Evolutionary conservation across 2,329 filamentous ascomycete species (phyloP).

Genomic region (Microcyclospora pomicola): DNA sequence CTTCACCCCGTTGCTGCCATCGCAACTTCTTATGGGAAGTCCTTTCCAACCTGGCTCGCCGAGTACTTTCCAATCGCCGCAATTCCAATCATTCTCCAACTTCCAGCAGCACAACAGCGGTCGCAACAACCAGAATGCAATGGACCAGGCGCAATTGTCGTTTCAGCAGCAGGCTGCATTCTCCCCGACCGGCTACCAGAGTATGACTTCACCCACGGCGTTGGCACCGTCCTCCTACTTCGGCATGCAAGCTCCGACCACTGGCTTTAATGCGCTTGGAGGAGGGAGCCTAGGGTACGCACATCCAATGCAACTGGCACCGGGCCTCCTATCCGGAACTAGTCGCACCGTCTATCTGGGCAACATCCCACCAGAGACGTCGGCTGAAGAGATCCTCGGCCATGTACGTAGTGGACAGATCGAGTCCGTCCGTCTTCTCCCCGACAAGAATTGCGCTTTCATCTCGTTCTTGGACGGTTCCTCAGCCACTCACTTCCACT

Average conservation of each 20-base stretch:
- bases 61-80: slow-evolving; percentile 74
- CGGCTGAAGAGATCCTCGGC: slow-evolving; percentile 88
- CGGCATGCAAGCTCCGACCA: slow-evolving; percentile 77
- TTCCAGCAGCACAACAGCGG: slow-evolving; percentile 54
- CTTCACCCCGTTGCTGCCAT: slow-evolving; percentile 89
- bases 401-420: slow-evolving; percentile 97
- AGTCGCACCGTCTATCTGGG: slow-evolving; percentile 95
- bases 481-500: slow-evolving; percentile 97
- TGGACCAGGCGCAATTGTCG: slow-evolving; percentile 57
- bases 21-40: slow-evolving; percentile 84
- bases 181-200: slow-evolving; percentile 72
- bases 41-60: slow-evolving; percentile 94
- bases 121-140: slow-evolving; percentile 26
- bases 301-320: slow-evolving; percentile 44
- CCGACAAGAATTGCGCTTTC: slow-evolving; percentile 99
- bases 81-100: slow-evolving; percentile 72
- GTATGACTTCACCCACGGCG: slow-evolving; percentile 71
- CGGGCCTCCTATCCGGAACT: slow-evolving; percentile 74
- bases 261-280: slow-evolving; percentile 52
- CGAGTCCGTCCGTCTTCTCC: slow-evolving; percentile 90
- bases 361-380: slow-evolving; percentile 96
- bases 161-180: slow-evolving; percentile 51
- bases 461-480: slow-evolving; percentile 97
- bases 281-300: slow-evolving; percentile 24
- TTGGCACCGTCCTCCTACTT: slow-evolving; percentile 69